Evolutionary conservation across 805 yeast species (phyloP), one percentile per base, ranked within the genome.

Genomic region (Candida verbasci): DNA sequence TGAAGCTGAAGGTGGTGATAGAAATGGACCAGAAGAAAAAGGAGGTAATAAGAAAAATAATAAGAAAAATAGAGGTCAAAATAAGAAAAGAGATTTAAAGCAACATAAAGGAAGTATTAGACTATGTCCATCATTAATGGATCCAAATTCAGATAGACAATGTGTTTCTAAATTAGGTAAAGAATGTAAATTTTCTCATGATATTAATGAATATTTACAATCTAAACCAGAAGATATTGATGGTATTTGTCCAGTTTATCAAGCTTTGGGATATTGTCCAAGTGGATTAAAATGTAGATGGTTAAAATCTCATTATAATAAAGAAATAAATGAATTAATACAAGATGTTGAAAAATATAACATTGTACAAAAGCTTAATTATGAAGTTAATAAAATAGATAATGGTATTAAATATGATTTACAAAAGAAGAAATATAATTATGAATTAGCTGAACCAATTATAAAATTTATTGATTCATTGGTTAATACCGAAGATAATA

Each of bases 261-360:
- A 65, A 23, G 82, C 84, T 1, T 66, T 86, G 24, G 99, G 99
- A 0, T 80, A 77, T 52, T 93, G 99, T 68, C 95, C 96, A 3
- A 75, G 83, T 43, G 98, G 98, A 0, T 62, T 86, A 49, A 91
- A 86, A 57, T 93, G 99, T 63, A 76, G 96, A 50, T 93, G 96
- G 86, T 71, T 93, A 39, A 64, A 74, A 3, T 75, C 86, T 11
- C 97, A 93, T 62, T 73, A 65, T 51, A 55, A 72, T 46, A 53
- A 52, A 22, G 81, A 67, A 39, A 59, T 69, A 12, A 65, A 61
- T 37, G 62, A 56, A 41, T 57, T 81, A 15, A 42, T 69, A 24
- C 68, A 57, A 37, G 79, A 76, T 51, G 55, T 57, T 33, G 74
- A 49, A 1, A 45, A 57, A 47, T 15, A 26, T 9, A 42, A 40